These are phyloP conservation scores for Scolecobasidium constrictum DNA, from an alignment of 2,329 filamentous ascomycete species.

Conservation along the genomic window DNA sequence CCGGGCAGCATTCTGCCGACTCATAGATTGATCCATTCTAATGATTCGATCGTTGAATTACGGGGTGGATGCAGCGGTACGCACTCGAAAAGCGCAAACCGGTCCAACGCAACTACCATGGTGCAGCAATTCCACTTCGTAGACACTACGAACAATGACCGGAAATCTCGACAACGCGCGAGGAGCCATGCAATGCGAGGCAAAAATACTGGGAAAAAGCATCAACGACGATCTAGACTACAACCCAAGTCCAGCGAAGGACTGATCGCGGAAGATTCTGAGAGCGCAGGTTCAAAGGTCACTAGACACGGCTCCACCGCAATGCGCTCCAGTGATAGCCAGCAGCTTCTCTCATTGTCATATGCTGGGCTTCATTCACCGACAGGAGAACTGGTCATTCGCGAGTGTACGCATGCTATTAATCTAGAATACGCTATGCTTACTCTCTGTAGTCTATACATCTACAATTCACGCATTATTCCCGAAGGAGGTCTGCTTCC, in stretches of 20 bases:
- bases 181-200: neutral
- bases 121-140: constrained; percentile 1
- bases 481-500: neutral
- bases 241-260: neutral
- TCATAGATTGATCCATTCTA: no score
- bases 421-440: no score
- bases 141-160: neutral
- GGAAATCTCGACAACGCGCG: neutral
- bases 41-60: no score
- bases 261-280: neutral
- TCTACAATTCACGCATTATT: neutral
- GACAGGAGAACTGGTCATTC: neutral
- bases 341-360: neutral
- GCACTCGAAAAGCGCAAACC: no score
- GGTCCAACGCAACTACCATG: no score
- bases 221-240: neutral
- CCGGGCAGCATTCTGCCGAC: no score
- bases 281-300: no score
- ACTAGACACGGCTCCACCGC: no score
- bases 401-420: neutral
- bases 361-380: neutral
- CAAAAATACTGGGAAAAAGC: neutral
- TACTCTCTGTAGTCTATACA: neutral
- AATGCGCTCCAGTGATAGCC: neutral
- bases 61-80: no score